These are phyloP conservation scores for Aegilops speltoides DNA, from an alignment of 176 grass and related monocot species.

Conservation along the genomic window DNA sequence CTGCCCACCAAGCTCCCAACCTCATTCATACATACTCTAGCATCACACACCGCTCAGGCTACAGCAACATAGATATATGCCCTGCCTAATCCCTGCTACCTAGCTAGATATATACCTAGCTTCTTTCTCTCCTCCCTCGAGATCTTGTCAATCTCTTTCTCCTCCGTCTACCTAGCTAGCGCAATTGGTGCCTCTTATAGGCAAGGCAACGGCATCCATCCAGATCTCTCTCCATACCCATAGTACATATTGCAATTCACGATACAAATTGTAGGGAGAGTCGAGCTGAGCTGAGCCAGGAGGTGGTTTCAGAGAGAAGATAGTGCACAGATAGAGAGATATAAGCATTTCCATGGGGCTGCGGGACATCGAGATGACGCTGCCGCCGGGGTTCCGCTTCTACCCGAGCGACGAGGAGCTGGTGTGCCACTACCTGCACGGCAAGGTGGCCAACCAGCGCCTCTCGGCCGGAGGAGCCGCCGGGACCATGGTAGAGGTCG, in stretches of 20 bases:
- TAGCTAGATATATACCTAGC: not conserved
- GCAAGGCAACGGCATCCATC: not conserved
- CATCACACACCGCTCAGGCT: not conserved
- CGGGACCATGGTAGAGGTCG: conserved; percentile 64
- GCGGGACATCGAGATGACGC: conserved; percentile 70
- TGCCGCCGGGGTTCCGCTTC: conserved; percentile 75
- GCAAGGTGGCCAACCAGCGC: conserved; percentile 65
- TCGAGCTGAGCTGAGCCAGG: not conserved
- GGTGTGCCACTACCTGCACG: conserved; percentile 73
- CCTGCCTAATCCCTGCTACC: not conserved
- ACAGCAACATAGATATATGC: not conserved
- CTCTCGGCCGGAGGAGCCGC: conserved; percentile 20
- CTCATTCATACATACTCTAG: not conserved
- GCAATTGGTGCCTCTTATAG: not conserved
- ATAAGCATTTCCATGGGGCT: conserved; percentile 37
- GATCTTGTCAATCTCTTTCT: not conserved
- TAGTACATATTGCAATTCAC: not conserved
- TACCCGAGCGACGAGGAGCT: conserved; percentile 78
- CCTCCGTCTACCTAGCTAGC: not conserved
- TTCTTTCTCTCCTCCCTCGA: not conserved
- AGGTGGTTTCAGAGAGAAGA: not conserved
- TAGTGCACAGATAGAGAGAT: not conserved
- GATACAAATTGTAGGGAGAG: not conserved
- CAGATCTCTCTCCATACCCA: not conserved
- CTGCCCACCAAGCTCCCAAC: conserved; percentile 11